Evolutionary conservation across 768 basidiomycete genomes (phyloP).

Genomic region (Lactarius deliciosus): DNA sequence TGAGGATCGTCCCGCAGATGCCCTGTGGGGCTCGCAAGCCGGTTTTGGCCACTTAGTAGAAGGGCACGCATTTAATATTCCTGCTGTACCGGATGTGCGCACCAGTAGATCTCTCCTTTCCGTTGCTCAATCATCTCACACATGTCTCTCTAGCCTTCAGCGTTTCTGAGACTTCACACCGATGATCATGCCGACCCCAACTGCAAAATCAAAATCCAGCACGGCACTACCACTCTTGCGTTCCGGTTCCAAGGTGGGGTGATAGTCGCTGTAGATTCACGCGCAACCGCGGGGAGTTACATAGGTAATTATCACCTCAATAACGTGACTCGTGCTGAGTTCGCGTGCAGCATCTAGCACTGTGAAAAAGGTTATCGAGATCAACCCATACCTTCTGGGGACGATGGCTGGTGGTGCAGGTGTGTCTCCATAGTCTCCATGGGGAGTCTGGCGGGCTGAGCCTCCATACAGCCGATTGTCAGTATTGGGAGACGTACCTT

Average conservation of each 20-base stretch:
- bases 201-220: conserved; percentile 97
- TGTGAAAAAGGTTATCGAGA: conserved; percentile 99
- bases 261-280: conserved; percentile 98
- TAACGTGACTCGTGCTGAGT: neutral
- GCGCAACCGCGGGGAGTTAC: conserved; percentile 97
- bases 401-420: conserved; percentile 99
- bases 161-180: conserved; percentile 91
- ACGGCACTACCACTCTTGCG: conserved; percentile 97
- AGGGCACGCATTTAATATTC: conserved; percentile 73
- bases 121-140: neutral
- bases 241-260: conserved; percentile 97
- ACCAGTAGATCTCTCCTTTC: conserved; percentile 2
- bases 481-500: conserved; percentile 99
- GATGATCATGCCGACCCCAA: conserved; percentile 93
- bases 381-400: conserved; percentile 97
- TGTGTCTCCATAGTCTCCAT: conserved; percentile 37
- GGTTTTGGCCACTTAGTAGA: conserved; percentile 74
- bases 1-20: conserved; percentile 62
- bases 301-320: conserved; percentile 59
- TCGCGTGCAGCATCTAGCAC: conserved; percentile 78
- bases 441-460: neutral
- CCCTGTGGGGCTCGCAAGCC: conserved; percentile 81
- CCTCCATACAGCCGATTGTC: conserved; percentile 73
- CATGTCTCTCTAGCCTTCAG: conserved; percentile 62
- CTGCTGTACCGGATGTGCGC: conserved; percentile 74